Percentiles rank a stretch among this genome's conserved stretches.
These are phyloP conservation scores for Metarhizium sp. DNA, from an alignment of 2,329 filamentous ascomycete species.

Conservation along the genomic window DNA sequence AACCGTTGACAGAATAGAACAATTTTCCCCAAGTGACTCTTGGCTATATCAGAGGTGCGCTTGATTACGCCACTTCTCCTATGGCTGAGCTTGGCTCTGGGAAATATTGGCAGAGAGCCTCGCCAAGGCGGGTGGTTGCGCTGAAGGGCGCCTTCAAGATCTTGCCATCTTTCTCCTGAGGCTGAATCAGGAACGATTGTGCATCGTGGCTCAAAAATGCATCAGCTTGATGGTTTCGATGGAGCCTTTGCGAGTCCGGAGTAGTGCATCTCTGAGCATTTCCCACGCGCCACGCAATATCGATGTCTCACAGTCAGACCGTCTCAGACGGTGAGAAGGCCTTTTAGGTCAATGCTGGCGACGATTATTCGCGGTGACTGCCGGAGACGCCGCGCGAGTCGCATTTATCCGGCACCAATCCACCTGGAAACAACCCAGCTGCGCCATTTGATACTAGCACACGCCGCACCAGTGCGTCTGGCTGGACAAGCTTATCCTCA, in stretches of 20 bases:
- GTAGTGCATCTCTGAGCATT: background rate
- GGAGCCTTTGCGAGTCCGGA: background rate
- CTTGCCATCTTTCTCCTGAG: background rate
- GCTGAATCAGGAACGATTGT: too few species aligned
- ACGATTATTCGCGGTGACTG: background rate
- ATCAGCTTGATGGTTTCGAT: too few species aligned
- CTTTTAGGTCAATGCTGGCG: background rate
- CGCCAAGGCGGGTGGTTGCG: background rate
- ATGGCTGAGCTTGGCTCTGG: background rate
- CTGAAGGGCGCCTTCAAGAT: background rate
- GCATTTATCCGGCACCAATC: background rate
- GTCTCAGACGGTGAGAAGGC: too few species aligned
- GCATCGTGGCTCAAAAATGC: too few species aligned
- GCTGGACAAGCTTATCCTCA: constrained; percentile 1
- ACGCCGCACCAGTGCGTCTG: background rate
- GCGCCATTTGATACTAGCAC: background rate
- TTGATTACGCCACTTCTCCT: background rate
- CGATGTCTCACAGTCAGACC: too few species aligned
- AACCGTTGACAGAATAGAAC: too few species aligned
- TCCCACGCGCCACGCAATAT: background rate
- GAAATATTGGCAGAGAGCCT: background rate
- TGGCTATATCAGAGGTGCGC: too few species aligned
- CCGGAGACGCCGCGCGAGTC: background rate
- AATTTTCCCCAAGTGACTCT: too few species aligned
- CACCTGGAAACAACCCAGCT: background rate